These are phyloP conservation scores for Porcisia deanei DNA, from an alignment of 208 protist species.

Conservation along the genomic window DNA sequence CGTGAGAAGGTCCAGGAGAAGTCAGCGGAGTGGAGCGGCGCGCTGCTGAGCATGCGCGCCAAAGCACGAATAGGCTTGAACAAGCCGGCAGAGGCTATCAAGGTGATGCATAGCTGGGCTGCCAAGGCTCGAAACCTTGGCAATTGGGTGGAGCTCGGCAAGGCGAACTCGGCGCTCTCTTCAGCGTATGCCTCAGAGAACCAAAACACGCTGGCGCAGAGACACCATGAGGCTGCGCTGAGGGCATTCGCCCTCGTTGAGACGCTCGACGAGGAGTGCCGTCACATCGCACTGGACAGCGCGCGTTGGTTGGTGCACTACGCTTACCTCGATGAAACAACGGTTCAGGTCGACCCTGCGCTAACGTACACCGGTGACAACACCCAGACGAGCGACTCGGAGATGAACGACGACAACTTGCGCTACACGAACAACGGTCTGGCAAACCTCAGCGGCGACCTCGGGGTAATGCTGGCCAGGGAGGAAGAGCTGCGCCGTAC, in stretches of 20 bases:
- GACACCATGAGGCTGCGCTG: slow-evolving; percentile 65
- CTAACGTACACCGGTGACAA: slow-evolving; percentile 20
- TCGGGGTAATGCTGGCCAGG: slow-evolving; percentile 55
- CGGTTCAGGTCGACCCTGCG: slow-evolving; percentile 47
- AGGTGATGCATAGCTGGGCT: slow-evolving; percentile 77
- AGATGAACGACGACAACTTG: slow-evolving; percentile 21
- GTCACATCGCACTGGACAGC: slow-evolving; percentile 56
- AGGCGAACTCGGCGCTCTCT: slow-evolving; percentile 69
- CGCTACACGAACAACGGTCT: slow-evolving; percentile 40
- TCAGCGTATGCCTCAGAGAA: slow-evolving; percentile 55
- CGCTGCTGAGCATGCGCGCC: slow-evolving; percentile 69
- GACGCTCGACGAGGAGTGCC: slow-evolving; percentile 37
- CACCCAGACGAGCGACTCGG: slow-evolving; percentile 24
- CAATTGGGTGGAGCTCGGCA: slow-evolving; percentile 69
- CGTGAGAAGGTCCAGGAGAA: slow-evolving; percentile 87
- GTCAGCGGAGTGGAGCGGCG: slow-evolving; percentile 62
- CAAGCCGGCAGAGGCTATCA: slow-evolving; percentile 62
- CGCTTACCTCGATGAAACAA: slow-evolving; percentile 78
- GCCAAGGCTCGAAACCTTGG: slow-evolving; percentile 59
- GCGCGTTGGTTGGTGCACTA: slow-evolving; percentile 86
- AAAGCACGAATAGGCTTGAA: slow-evolving; percentile 72
- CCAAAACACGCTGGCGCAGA: slow-evolving; percentile 61
- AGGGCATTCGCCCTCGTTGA: slow-evolving; percentile 40
- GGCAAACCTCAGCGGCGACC: slow-evolving; percentile 70
- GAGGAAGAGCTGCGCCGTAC: slow-evolving; percentile 50